These are phyloP conservation scores for Megacollybia marginata DNA, from an alignment of 768 basidiomycete species.

Conservation along the genomic window DNA sequence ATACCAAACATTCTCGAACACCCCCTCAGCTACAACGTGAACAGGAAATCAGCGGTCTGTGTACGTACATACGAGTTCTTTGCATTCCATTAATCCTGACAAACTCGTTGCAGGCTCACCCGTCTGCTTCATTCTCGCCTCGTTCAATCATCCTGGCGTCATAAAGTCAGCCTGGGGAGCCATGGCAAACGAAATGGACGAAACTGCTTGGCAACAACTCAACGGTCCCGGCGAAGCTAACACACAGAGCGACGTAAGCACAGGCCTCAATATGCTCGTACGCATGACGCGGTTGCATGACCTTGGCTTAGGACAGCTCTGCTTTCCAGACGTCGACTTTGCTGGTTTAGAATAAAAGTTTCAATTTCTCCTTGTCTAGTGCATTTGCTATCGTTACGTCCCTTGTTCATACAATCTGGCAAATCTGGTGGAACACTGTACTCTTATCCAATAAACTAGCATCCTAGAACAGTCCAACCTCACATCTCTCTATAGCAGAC, in stretches of 20 bases:
- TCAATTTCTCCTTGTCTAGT: too few species aligned
- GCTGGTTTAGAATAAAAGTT: not conserved
- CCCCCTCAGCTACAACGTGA: constrained; percentile 44
- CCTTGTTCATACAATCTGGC: too few species aligned
- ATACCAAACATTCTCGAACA: constrained; percentile 11
- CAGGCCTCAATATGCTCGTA: constrained; percentile 52
- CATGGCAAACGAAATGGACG: constrained; percentile 61
- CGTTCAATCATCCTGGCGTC: constrained; percentile 53
- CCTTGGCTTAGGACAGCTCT: constrained; percentile 63
- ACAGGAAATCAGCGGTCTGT: constrained; percentile 70
- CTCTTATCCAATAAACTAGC: too few species aligned
- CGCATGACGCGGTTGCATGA: constrained; percentile 73
- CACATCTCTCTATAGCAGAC: too few species aligned
- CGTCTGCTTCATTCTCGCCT: constrained; percentile 69
- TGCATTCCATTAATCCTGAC: not conserved
- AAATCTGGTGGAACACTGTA: too few species aligned
- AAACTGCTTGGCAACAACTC: constrained; percentile 54
- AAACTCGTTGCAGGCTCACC: constrained; percentile 49
- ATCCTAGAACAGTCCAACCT: too few species aligned
- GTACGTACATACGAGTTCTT: constrained; percentile 32
- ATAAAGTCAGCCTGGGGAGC: constrained; percentile 67
- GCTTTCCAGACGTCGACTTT: constrained; percentile 23
- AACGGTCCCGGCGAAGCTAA: constrained; percentile 35
- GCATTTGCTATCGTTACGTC: too few species aligned
- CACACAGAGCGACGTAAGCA: constrained; percentile 25